Evolutionary conservation across 2,329 filamentous ascomycete genomes (phyloP).

Genomic region (Pyricularia pennisetigena): DNA sequence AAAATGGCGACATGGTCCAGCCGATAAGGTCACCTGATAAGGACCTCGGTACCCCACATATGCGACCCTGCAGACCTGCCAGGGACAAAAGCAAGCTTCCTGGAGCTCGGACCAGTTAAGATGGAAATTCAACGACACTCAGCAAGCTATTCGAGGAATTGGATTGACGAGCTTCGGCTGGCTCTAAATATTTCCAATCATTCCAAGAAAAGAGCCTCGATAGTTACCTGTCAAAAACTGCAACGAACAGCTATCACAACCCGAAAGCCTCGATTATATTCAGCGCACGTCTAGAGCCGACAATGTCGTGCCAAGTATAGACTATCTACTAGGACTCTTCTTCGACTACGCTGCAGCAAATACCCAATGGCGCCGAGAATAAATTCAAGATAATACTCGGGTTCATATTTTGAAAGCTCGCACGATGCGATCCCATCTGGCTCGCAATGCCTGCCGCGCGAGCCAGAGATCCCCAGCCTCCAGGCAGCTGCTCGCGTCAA

Average conservation of each 20-base stretch:
- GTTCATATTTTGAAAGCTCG: background rate
- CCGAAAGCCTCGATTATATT: background rate
- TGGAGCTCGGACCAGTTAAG: background rate
- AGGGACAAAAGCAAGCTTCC: background rate
- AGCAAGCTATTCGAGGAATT: background rate
- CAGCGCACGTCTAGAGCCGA: background rate
- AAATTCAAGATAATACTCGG: background rate
- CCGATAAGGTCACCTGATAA: slow-evolving; percentile 2
- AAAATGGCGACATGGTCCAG: background rate
- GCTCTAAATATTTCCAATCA: background rate
- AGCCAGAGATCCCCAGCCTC: slow-evolving; percentile 31
- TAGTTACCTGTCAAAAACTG: background rate
- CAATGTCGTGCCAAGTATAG: background rate
- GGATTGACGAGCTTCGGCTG: background rate
- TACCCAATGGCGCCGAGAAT: slow-evolving; percentile 3
- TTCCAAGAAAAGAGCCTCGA: background rate
- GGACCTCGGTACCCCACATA: background rate
- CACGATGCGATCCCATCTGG: slow-evolving; percentile 50
- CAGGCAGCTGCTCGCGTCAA: slow-evolving; percentile 8
- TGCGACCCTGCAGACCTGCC: background rate
- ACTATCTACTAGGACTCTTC: background rate
- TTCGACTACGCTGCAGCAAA: background rate
- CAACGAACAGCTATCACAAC: background rate
- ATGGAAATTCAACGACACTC: background rate
- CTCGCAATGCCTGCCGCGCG: slow-evolving; percentile 48